Percentiles rank a stretch among this genome's conserved stretches.
These are phyloP conservation scores for Cladosporium sp. DNA, from an alignment of 2,329 filamentous ascomycete genomes.

Conservation along the genomic window DNA sequence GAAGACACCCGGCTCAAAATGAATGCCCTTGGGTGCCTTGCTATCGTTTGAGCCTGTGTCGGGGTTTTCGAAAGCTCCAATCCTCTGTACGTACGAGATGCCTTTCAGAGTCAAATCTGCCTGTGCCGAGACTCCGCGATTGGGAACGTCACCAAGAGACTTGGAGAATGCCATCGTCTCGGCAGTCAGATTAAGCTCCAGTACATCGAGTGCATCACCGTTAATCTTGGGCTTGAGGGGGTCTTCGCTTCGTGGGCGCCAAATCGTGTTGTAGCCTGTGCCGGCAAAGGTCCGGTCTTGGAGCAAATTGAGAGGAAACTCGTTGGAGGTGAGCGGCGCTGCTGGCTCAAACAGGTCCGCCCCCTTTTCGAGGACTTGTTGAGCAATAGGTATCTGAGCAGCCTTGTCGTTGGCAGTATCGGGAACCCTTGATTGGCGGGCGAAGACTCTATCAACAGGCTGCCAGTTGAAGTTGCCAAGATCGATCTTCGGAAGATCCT, in stretches of 20 bases:
- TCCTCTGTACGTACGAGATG: constrained; percentile 34
- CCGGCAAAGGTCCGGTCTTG: constrained; percentile 24
- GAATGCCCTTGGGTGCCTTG: constrained; percentile 29
- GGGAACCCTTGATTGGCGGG: too few relatives aligned
- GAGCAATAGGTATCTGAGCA: too few relatives aligned
- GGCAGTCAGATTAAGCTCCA: constrained; percentile 38
- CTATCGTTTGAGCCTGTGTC: constrained; percentile 21
- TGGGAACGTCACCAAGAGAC: constrained; percentile 34
- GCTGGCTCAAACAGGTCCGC: too few relatives aligned
- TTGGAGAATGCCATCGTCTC: constrained; percentile 33
- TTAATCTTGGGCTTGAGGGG: constrained; percentile 14
- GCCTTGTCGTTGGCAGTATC: too few relatives aligned
- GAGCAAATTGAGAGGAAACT: constrained; percentile 17
- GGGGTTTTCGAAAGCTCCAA: constrained; percentile 32
- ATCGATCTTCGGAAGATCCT: neutral
- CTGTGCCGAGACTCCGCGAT: constrained; percentile 35
- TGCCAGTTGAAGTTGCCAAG: neutral
- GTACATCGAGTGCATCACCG: constrained; percentile 28
- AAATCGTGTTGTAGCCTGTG: constrained; percentile 37
- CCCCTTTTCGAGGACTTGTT: too few relatives aligned
- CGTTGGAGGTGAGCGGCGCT: neutral
- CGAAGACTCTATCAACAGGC: neutral
- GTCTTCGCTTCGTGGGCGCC: constrained; percentile 32
- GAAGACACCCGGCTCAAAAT: constrained; percentile 41
- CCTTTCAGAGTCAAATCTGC: constrained; percentile 34